Percentiles rank a stretch among this genome's conserved stretches.
These are phyloP conservation scores for Eimeria mitis DNA, from an alignment of 169 alveolate species.

Conservation along the genomic window DNA sequence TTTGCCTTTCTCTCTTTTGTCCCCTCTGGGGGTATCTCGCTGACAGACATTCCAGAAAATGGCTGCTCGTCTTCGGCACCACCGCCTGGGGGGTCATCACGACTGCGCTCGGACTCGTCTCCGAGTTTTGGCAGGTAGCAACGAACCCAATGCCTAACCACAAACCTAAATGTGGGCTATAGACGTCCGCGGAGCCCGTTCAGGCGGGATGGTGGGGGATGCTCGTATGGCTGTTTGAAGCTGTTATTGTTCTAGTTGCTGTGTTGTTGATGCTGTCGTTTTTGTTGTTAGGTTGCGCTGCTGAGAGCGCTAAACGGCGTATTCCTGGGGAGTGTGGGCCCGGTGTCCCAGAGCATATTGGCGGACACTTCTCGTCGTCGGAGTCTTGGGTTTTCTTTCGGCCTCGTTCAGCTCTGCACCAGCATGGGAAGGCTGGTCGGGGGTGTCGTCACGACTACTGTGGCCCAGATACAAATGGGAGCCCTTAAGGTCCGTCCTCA, in stretches of 20 bases:
- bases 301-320: constrained; percentile 91
- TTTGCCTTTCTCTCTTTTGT: constrained; percentile 90
- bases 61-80: constrained; percentile 92
- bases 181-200: not conserved
- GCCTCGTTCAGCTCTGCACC: constrained; percentile 91
- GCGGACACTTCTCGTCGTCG: constrained; percentile 89
- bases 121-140: constrained; percentile 86
- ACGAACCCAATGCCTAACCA: not conserved
- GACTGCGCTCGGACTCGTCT: constrained; percentile 88
- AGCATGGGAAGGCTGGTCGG: constrained; percentile 91
- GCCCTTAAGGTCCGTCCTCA: constrained; percentile 85
- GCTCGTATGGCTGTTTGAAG: not conserved
- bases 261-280: not conserved
- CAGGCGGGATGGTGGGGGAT: not conserved
- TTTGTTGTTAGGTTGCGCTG: constrained; percentile 83
- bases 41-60: constrained; percentile 90
- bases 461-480: constrained; percentile 87
- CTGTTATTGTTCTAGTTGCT: not conserved
- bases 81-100: constrained; percentile 92
- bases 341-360: constrained; percentile 90
- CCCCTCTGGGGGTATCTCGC: constrained; percentile 95
- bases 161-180: not conserved
- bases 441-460: constrained; percentile 91
- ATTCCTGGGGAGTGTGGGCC: constrained; percentile 92
- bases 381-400: constrained; percentile 89